Conservation (phyloP, 495 filamentous ascomycete species). For the Aspergillus saccharolyticus region DNA sequence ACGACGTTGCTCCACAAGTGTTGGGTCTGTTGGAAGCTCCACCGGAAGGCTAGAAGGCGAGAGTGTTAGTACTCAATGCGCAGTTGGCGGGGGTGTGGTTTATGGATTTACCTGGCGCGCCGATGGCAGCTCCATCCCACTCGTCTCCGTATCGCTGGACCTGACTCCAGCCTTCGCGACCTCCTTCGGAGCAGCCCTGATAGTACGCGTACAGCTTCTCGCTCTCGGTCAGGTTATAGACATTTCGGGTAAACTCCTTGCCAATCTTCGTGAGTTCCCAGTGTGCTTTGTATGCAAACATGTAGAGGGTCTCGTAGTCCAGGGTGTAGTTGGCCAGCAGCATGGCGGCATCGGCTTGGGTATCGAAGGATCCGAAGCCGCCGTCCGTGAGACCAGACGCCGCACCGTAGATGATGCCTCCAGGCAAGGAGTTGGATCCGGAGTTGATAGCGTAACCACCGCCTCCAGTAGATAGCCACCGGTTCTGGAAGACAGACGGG, state of each 20-base stretch:
- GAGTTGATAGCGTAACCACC: conserved; percentile 44
- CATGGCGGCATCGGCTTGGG: conserved; percentile 26
- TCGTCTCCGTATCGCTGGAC: conserved; percentile 43
- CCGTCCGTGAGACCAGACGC: conserved; percentile 43
- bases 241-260: conserved; percentile 32
- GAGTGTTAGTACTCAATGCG: neutral
- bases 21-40: conserved; percentile 1
- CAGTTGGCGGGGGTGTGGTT: conserved; percentile 41
- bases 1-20: conserved; percentile 46
- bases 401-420: conserved; percentile 40
- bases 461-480: conserved; percentile 42
- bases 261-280: conserved; percentile 30
- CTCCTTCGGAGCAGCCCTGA: conserved; percentile 50
- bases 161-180: conserved; percentile 46
- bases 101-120: conserved; percentile 47
- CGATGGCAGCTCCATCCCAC: conserved; percentile 43
- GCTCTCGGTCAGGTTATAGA: conserved; percentile 23
- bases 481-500: conserved; percentile 35
- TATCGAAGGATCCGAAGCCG: conserved; percentile 43
- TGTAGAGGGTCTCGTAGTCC: conserved; percentile 39
- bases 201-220: conserved; percentile 49
- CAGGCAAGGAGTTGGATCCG: conserved; percentile 28
- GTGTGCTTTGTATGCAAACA: conserved; percentile 42
- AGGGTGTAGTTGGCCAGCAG: conserved; percentile 39
- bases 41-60: neutral